Base-by-base conservation (phyloP, 306 rosid genomes). In the Cicer yamashitae region DNA sequence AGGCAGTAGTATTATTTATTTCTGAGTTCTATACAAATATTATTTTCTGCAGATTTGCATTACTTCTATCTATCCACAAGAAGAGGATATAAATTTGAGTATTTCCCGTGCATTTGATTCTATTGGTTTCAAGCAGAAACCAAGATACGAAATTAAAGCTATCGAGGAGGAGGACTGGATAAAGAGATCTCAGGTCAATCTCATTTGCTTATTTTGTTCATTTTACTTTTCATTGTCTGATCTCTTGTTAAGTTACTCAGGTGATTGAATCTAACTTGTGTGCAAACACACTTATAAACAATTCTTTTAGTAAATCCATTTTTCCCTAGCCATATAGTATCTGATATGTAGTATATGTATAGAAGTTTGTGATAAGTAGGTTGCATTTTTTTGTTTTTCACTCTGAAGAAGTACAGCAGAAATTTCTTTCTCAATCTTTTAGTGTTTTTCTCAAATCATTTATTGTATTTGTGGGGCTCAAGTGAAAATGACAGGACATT, bases 101-200 rank as follows among this genome's bases (percentile, higher is more conserved):
- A 90, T 91, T 84, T 85, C 86, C 38, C 88, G 54, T 46, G 96
- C 97, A 39, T 87, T 90, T 41, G 90, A 81, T 85, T 94, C 98
- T 57, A 76, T 94, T 80, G 96, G 98, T 66, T 74, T 94, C 84
- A 94, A 86, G 79, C 90, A 91, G 82, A 73, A 79, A 74, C 96
- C 96, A 46, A 71, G 62, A 20, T 94, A 82, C 77, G 89, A 88
- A 76, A 86, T 94, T 71, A 82, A 78, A 74, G 77, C 84, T 76
- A 87, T 84, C 39, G 89, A 88, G 63, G 94, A 89, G 58, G 66
- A 81, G 17, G 91, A 89, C 76, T 94, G 98, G 98, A 65, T 94
- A 73, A 84, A 68, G 85, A 88, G 79, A 85, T 76, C 84, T 53
- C 94, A 88, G 96, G 98, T 90, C 80, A 65, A 54, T 79, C 58